Evolutionary conservation across 805 yeast species (phyloP).

Genomic region (Monosporozyma unispora): DNA sequence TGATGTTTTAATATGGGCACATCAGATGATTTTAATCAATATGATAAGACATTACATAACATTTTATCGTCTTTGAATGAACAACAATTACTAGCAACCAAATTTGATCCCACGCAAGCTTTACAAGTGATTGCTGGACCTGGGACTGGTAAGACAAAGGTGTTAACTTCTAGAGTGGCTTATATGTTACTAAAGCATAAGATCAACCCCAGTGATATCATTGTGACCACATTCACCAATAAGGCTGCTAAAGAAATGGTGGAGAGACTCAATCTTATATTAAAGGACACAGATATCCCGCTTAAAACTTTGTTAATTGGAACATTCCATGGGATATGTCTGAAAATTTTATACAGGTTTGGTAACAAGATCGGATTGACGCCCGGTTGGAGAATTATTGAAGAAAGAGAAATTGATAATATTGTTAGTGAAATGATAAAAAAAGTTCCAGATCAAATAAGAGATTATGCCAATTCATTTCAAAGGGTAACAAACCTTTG

Average conservation of each 20-base stretch:
- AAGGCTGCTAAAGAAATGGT: conserved; percentile 85
- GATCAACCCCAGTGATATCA: conserved; percentile 51
- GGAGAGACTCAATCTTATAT: conserved; percentile 42
- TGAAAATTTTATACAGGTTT: conserved; percentile 44
- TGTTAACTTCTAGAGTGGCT: conserved; percentile 71
- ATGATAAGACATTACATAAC: background rate
- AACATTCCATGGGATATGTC: conserved; percentile 83
- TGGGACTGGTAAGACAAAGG: conserved; percentile 75
- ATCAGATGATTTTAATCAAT: background rate
- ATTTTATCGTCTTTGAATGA: conserved; percentile 26
- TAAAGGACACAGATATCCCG: conserved; percentile 29
- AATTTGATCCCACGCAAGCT: conserved; percentile 33
- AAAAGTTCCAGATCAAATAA: conserved; percentile 26
- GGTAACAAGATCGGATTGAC: conserved; percentile 43
- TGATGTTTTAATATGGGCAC: background rate
- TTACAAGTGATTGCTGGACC: conserved; percentile 57
- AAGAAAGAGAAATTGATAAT: conserved; percentile 47
- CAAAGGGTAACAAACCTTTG: conserved; percentile 25
- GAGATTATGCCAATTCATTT: conserved; percentile 26
- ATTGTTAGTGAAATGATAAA: conserved; percentile 31
- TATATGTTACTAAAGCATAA: conserved; percentile 45
- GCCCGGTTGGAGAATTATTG: conserved; percentile 45
- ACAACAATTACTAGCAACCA: conserved; percentile 39
- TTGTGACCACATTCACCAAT: conserved; percentile 88
- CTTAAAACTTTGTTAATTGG: conserved; percentile 55